Base-by-base conservation (phyloP, 2,329 filamentous ascomycete genomes). In the Trichophaea hybrida region DNA sequence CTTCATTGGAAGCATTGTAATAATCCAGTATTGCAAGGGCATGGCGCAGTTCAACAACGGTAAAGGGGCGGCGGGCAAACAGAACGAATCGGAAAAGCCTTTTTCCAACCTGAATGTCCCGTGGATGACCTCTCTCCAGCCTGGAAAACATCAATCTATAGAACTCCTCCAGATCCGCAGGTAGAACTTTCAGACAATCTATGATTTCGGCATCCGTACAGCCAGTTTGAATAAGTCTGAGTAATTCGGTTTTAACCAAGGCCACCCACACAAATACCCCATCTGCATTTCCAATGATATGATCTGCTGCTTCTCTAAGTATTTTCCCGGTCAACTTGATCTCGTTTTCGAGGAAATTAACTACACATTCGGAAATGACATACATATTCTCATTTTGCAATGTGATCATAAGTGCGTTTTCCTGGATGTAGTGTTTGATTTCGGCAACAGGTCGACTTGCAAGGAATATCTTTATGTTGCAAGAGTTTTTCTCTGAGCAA, bases 361-460 rank as follows among this genome's bases (percentile, higher is more conserved):
- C 49, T 6, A 24, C 34, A 49, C 7, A 57, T 32, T n/a, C n/a
- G 24, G 6, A 33, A 32, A 57, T 48, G 24, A 17, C 37, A 15
- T 13, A 8, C 17, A 7, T 5, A 31, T 57, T 57, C n/a, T 33
- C 6, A 10, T 34, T 7, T 31, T 57, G 54, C 8, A 57, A 6
- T 32, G n/a, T n/a, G n/a, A 6, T 46, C 17, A 57, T 49, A 34
- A 52, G 7, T 7, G 24, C 7, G 7, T 34, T 7, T 33, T 32
- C 17, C 10, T 31, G 7, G 10, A 52, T 32, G 6, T 5, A 31
- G 12, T 33, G 54, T 5, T 49, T 46, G 15, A 46, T 6, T 6
- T 57, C 54, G 43, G 24, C 37, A 24, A 49, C 15, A 7, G 54
- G 54, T 10, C 54, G 37, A 37, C 40, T 57, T 6, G 54, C 54